Evolutionary conservation across 805 yeast genomes (phyloP).

Genomic region (Wickerhamomyces hampshirensis): DNA sequence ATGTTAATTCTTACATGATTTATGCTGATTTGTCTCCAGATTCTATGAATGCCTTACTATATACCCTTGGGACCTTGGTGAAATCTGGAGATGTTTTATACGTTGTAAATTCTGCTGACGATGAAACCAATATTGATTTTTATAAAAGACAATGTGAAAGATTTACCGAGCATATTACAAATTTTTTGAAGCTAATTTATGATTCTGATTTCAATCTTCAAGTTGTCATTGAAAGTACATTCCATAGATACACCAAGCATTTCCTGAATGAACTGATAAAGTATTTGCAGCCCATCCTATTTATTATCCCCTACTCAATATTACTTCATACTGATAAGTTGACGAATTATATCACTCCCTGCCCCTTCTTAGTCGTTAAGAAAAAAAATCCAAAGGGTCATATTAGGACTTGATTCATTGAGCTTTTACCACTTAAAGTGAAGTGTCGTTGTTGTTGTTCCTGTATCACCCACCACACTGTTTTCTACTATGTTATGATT

Average conservation of each 20-base stretch:
- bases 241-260: slow-evolving; percentile 35
- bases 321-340: slow-evolving; percentile 13
- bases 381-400: slow-evolving; percentile 12
- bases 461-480: too few relatives aligned
- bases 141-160: slow-evolving; percentile 13
- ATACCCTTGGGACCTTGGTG: slow-evolving; percentile 82
- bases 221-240: slow-evolving; percentile 30
- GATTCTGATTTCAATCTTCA: slow-evolving; percentile 19
- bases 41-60: slow-evolving; percentile 77
- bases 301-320: slow-evolving; percentile 16
- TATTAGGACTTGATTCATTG: too few relatives aligned
- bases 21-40: slow-evolving; percentile 84
- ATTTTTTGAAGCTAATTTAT: slow-evolving; percentile 11
- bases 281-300: slow-evolving; percentile 28
- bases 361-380: slow-evolving; percentile 23
- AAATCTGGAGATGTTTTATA: slow-evolving; percentile 80
- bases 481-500: too few relatives aligned
- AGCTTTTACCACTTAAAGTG: too few relatives aligned
- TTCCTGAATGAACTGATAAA: slow-evolving; percentile 32
- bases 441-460: too few relatives aligned
- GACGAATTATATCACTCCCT: slow-evolving; percentile 18
- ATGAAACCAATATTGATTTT: slow-evolving; percentile 28
- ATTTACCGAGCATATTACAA: slow-evolving; percentile 9
- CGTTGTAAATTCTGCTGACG: slow-evolving; percentile 50
- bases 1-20: slow-evolving; percentile 58